Evolutionary conservation across 2,329 filamentous ascomycete genomes (phyloP), one percentile per base, ranked within the genome.

Genomic region (Ophiostoma quercus): DNA sequence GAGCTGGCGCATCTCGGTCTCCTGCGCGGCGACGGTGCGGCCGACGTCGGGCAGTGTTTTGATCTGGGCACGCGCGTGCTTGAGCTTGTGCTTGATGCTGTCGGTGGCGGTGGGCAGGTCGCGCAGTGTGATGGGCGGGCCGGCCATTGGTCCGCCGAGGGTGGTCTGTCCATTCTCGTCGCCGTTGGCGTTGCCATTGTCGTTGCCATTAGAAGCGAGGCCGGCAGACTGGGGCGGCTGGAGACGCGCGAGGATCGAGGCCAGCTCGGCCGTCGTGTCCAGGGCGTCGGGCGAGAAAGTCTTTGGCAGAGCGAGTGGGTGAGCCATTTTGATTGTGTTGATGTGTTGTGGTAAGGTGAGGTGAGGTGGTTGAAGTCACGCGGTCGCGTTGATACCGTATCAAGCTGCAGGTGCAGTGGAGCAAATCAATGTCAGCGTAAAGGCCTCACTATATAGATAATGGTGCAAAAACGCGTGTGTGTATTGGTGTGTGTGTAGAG

Each of bases 211-310:
- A 29, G 8, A 12, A 43, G 32, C 25, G 37, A 37, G 54, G 66
- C 79, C 73, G 72, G 67, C 75, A 77, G 80, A 77, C 76, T 81
- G 74, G 74, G 76, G 71, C 77, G 81, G 83, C 74, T 91, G 87
- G 22, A 97, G 85, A 67, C 91, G 91, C 74, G 88, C 84, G 72
- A 97, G 87, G 74, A 96, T 87, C 71, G 88, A 84, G 76, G 92
- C 89, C 69, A 97, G 87, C 76, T 93, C 88, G 34, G 93, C 92
- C 69, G 96, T 86, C 74, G 92, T 87, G 82, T 97, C 94, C 81
- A 97, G 92, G 67, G 88, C 88, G 79, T 94, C 90, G 37, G 94
- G 91, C 67, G 91, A 86, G 72, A 95, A 90, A 70, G 90, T 87
- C 2, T 85, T 80, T 41, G 89, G 84, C 71, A 86, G 81, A 73